Evolutionary conservation across 176 grass and related monocot genomes (phyloP).

Genomic region (Secale cereale): DNA sequence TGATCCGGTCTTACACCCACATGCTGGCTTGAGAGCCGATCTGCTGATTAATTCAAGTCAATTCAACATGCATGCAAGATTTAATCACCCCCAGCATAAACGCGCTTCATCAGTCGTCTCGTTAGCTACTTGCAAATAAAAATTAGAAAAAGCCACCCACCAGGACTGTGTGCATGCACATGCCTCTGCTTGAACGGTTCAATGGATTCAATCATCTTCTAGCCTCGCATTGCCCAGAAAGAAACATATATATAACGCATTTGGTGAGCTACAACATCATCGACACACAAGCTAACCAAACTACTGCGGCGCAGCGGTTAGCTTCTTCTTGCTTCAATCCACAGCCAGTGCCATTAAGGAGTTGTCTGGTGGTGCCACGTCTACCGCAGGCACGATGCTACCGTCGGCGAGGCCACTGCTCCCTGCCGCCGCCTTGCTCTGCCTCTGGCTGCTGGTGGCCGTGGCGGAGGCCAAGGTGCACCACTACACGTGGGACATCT

Average conservation of each 20-base stretch:
- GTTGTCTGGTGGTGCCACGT: background rate
- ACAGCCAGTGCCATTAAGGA: background rate
- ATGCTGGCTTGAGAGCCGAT: background rate
- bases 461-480: slow-evolving; percentile 39
- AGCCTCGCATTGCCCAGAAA: no score
- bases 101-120: background rate
- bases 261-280: no score
- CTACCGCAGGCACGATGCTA: background rate
- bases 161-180: background rate
- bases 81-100: background rate
- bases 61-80: background rate
- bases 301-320: background rate
- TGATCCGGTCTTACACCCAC: background rate
- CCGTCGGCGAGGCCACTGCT: background rate
- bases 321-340: slow-evolving; percentile 3
- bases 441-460: background rate
- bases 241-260: no score
- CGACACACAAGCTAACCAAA: no score
- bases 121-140: background rate
- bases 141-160: background rate
- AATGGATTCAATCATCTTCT: background rate
- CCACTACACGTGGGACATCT: slow-evolving; percentile 64
- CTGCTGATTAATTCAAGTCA: background rate
- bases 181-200: background rate
- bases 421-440: background rate